Percentiles rank a stretch among this genome's conserved stretches.
phyloP scores from a whole-genome alignment of 768 basidiomycete genomes.

The Mycena rosella region DNA sequence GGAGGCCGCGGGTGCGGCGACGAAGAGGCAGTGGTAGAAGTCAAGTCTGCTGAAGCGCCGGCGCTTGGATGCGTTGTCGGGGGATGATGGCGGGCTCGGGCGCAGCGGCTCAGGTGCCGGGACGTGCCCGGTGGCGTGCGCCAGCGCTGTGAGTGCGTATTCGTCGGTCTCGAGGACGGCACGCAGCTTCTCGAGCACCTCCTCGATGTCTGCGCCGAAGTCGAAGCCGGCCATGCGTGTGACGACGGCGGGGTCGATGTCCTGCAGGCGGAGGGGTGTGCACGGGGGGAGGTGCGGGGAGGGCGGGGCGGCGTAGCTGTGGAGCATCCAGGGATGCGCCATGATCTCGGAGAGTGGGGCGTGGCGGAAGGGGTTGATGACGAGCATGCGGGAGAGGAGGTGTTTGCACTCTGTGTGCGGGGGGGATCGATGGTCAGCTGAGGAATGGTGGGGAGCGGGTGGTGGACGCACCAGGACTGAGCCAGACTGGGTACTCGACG shows the following conservation, averaged over 20 bases:
- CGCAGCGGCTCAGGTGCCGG: not conserved
- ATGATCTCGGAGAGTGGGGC: constrained; percentile 90
- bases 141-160: no score
- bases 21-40: constrained; percentile 92
- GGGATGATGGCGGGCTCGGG: constrained; percentile 8
- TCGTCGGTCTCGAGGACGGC: constrained; percentile 83
- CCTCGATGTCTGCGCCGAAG: constrained; percentile 80
- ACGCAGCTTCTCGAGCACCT: constrained; percentile 84
- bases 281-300: no score
- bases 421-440: no score
- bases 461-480: no score
- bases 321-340: constrained; percentile 91
- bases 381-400: constrained; percentile 93
- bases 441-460: no score
- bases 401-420: constrained; percentile 96
- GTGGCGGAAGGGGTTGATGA: constrained; percentile 87
- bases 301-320: constrained; percentile 85
- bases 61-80: constrained; percentile 25
- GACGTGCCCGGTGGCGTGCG: no score
- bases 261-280: constrained; percentile 86
- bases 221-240: constrained; percentile 95
- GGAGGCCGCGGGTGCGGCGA: no score
- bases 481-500: no score
- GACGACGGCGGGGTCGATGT: constrained; percentile 89
- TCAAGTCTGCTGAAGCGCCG: constrained; percentile 92